Percentiles rank a stretch among this genome's conserved stretches.
Evolutionary conservation across 73 alveolate genomes (phyloP).

Genomic region (Tetrahymena malaccensis): DNA sequence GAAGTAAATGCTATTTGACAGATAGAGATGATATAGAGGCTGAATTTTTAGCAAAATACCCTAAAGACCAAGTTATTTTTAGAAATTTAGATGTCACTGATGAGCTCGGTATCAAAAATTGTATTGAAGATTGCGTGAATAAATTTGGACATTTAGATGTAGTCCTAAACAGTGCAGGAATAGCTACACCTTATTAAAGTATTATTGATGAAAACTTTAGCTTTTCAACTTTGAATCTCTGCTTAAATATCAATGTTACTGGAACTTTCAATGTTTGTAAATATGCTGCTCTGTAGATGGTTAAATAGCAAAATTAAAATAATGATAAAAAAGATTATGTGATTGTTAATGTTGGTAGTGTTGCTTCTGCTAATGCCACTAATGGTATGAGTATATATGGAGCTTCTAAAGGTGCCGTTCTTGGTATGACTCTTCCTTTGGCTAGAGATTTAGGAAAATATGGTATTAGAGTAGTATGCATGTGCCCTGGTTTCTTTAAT

Average conservation of each 20-base stretch:
- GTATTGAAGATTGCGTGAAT: slow-evolving; percentile 50
- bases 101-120: slow-evolving; percentile 44
- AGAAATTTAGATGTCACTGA: slow-evolving; percentile 47
- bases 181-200: slow-evolving; percentile 40
- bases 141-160: slow-evolving; percentile 60
- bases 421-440: slow-evolving; percentile 87
- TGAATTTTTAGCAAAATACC: background rate
- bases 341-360: slow-evolving; percentile 68
- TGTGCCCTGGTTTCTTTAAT: slow-evolving; percentile 78
- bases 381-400: slow-evolving; percentile 79
- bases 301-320: slow-evolving; percentile 8
- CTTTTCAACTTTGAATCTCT: slow-evolving; percentile 24
- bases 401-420: slow-evolving; percentile 85
- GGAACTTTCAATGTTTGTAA: slow-evolving; percentile 77
- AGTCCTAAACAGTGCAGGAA: slow-evolving; percentile 80
- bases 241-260: slow-evolving; percentile 61
- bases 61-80: background rate
- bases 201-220: slow-evolving; percentile 38
- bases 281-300: slow-evolving; percentile 57
- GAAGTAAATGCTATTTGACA: slow-evolving; percentile 15
- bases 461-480: slow-evolving; percentile 71
- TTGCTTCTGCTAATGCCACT: slow-evolving; percentile 81
- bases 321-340: slow-evolving; percentile 71
- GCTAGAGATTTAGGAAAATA: slow-evolving; percentile 85
- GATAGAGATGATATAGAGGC: slow-evolving; percentile 32